Conservation (phyloP, 148 eudicot species). For the Beta vulgaris region DNA sequence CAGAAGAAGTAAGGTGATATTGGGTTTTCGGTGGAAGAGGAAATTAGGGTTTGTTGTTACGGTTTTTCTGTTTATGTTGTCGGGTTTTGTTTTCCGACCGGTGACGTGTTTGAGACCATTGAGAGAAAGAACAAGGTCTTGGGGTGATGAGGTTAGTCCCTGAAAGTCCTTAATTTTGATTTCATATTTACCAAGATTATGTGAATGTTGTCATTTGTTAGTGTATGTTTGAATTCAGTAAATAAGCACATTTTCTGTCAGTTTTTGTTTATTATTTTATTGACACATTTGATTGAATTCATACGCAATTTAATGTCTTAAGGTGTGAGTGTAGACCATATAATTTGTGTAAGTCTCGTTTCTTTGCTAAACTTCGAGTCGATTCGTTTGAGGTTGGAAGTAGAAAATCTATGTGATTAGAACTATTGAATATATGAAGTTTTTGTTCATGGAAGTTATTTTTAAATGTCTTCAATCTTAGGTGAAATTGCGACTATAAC, state of each 20-base stretch:
- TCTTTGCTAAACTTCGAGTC: neutral
- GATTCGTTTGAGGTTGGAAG: neutral
- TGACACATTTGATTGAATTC: neutral
- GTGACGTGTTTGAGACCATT: slow-evolving; percentile 65
- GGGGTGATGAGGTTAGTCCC: slow-evolving; percentile 90
- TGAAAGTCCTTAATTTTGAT: neutral
- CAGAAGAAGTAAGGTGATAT: neutral
- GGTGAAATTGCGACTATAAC: too few species aligned
- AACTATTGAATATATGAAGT: neutral
- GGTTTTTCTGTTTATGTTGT: slow-evolving; percentile 33
- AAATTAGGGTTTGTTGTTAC: slow-evolving; percentile 36
- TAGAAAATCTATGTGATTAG: neutral
- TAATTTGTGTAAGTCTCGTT: too few species aligned
- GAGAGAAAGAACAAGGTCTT: slow-evolving; percentile 59
- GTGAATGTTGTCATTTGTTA: neutral
- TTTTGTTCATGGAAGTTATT: neutral
- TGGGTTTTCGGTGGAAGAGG: slow-evolving; percentile 15
- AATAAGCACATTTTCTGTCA: neutral
- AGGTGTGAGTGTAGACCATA: too few species aligned
- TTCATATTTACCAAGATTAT: neutral
- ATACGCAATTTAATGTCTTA: neutral
- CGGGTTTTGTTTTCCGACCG: slow-evolving; percentile 34
- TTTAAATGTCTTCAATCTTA: too few species aligned
- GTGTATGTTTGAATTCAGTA: neutral
- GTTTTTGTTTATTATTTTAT: neutral